phyloP scores from a whole-genome alignment of 2,329 filamentous ascomycete genomes.

The Sporothrix humicola region DNA sequence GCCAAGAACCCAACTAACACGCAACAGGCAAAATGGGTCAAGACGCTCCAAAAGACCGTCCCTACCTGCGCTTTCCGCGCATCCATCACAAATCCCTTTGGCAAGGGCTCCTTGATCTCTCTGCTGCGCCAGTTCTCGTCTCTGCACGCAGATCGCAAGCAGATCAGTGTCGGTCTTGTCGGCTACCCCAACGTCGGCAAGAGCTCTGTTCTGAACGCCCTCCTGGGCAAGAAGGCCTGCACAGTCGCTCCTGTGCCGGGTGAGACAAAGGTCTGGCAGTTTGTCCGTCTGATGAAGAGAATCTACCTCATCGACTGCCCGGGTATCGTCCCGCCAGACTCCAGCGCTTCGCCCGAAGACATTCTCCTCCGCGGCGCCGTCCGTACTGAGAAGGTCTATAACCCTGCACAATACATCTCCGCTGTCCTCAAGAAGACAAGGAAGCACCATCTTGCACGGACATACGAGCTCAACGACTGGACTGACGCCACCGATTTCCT shows the following conservation, averaged over 20 bases:
- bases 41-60: conserved; percentile 83
- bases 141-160: conserved; percentile 66
- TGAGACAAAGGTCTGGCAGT: conserved; percentile 76
- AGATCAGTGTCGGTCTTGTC: conserved; percentile 82
- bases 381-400: conserved; percentile 92
- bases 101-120: conserved; percentile 91
- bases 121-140: conserved; percentile 91
- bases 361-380: conserved; percentile 90
- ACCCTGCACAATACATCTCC: conserved; percentile 94
- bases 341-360: conserved; percentile 81
- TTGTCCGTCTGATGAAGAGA: conserved; percentile 65
- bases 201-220: conserved; percentile 94
- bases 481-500: conserved; percentile 80
- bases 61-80: conserved; percentile 95
- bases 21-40: conserved; percentile 86
- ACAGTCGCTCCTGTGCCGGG: conserved; percentile 93
- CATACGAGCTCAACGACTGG: conserved; percentile 86
- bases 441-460: conserved; percentile 85
- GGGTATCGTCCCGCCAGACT: conserved; percentile 90
- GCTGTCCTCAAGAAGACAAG: conserved; percentile 82
- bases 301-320: conserved; percentile 94
- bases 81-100: conserved; percentile 93
- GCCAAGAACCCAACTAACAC: conserved; percentile 38
- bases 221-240: conserved; percentile 90
- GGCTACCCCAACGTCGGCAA: conserved; percentile 92